Evolutionary conservation across 2,329 filamentous ascomycete genomes (phyloP), one percentile per base, ranked within the genome.

Genomic region (Colletotrichum magnum): DNA sequence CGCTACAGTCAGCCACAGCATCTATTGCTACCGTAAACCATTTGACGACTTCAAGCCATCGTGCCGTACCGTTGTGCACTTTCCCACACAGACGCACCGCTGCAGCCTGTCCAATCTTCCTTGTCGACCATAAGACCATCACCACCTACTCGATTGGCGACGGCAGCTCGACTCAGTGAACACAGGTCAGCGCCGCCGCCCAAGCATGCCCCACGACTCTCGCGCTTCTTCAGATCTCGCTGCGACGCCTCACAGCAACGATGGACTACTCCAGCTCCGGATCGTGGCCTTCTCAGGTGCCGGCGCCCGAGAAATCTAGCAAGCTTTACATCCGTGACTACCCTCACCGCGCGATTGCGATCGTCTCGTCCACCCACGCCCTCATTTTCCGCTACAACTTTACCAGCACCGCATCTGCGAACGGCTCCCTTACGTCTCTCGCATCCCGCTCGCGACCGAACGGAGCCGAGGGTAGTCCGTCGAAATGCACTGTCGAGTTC

Each of bases 401-500:
- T 56, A 87, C 89, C 18, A 86, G 88, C n/a, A 87, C 83, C 78
- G 77, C 83, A 39, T 84, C 86, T 72, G 80, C 84, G 61, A 90
- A 90, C 82, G 87, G 87, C 71, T 90, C 87, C 54, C 85, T 88
- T 69, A 80, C 85, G 61, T 89, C 90, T 10, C 77, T 87, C 21
- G 78, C 84, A 16, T 83, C 84, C 48, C 83, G 84, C 41, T 77
- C 83, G 50, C 84, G 86, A 43, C 77, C 78, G 39, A 77, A 77
- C 66, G 78, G 77, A 72, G 79, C 78, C 72, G 83, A 87, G 62
- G 73, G 83, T 78, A 72, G 80, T 77, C 73, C 87, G 74, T 80
- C 90, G 80, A 87, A 88, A 74, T 97, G 94, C 84, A 94, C 97
- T 86, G 94, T 98, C 73, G 94, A 97, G 79, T 97, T 98, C 79